A percentile compares a stretch with the other conserved stretches of the same genome.
Evolutionary conservation across 441 rosid species (phyloP).

Genomic region (Croton setiger): DNA sequence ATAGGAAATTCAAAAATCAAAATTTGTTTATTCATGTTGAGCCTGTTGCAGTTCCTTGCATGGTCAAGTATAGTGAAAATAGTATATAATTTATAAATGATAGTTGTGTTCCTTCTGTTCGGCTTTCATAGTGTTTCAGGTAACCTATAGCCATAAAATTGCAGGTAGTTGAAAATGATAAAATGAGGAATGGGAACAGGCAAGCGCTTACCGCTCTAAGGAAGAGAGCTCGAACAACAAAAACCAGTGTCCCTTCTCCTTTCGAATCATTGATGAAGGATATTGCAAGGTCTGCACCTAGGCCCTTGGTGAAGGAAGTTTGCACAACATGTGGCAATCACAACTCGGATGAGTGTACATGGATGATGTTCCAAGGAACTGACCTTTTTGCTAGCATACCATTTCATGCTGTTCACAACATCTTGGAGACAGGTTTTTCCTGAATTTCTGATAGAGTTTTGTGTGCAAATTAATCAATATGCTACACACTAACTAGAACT

Average conservation of each 20-base stretch:
- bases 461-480: neutral
- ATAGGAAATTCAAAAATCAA: neutral
- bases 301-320: conserved; percentile 69
- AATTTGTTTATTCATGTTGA: neutral
- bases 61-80: neutral
- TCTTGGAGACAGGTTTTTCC: conserved; percentile 61
- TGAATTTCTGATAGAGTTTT: neutral
- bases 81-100: neutral
- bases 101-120: neutral
- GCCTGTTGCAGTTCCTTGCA: neutral
- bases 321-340: conserved; percentile 74
- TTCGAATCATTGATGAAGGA: conserved; percentile 77
- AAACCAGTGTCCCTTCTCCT: conserved; percentile 57
- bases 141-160: neutral
- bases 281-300: conserved; percentile 35
- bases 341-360: conserved; percentile 54
- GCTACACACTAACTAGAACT: neutral
- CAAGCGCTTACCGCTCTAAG: conserved; percentile 74
- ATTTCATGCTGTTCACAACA: conserved; percentile 74
- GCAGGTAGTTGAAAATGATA: conserved; percentile 74
- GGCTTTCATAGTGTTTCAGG: neutral
- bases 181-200: conserved; percentile 66
- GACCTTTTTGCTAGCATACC: conserved; percentile 64
- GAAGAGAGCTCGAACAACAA: conserved; percentile 74
- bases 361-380: conserved; percentile 82